Percentiles rank a stretch among this genome's conserved stretches.
Conservation (phyloP, 2,329 filamentous ascomycete genomes). For the Trichoderma atroviride region DNA sequence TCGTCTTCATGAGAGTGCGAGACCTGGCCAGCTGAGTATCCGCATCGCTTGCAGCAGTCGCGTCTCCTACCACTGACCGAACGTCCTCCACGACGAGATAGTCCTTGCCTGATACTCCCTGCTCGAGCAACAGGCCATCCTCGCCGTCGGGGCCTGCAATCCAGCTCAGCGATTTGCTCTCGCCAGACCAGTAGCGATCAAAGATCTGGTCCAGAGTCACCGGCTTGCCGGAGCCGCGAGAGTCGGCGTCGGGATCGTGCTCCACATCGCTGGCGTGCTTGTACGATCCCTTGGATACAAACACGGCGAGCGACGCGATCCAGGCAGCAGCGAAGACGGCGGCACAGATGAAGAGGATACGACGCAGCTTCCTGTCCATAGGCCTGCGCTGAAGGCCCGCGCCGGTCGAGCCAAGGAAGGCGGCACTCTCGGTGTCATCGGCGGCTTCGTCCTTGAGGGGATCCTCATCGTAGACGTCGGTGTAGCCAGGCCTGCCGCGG, state of each 20-base stretch:
- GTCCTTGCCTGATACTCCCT: slow-evolving; percentile 63
- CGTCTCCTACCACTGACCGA: slow-evolving; percentile 47
- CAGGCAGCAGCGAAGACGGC: slow-evolving; percentile 67
- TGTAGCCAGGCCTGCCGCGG: slow-evolving; percentile 35
- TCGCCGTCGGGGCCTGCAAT: slow-evolving; percentile 72
- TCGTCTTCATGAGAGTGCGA: slow-evolving; percentile 74
- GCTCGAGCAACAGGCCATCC: slow-evolving; percentile 84
- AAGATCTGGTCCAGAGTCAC: slow-evolving; percentile 74
- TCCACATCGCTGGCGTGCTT: slow-evolving; percentile 62
- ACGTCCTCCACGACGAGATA: slow-evolving; percentile 90
- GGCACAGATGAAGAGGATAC: slow-evolving; percentile 62
- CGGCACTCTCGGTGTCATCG: slow-evolving; percentile 53
- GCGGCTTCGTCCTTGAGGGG: slow-evolving; percentile 34
- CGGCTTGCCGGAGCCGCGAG: slow-evolving; percentile 67
- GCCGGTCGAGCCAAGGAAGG: slow-evolving; percentile 49
- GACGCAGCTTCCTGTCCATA: slow-evolving; percentile 68
- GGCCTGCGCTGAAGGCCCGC: slow-evolving; percentile 49
- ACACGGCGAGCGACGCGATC: slow-evolving; percentile 68
- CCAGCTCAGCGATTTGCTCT: slow-evolving; percentile 71
- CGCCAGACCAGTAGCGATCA: slow-evolving; percentile 65
- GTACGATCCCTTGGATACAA: slow-evolving; percentile 67
- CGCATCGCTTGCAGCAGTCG: slow-evolving; percentile 35
- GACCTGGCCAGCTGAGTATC: slow-evolving; percentile 48
- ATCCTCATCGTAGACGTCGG: slow-evolving; percentile 43
- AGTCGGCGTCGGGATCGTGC: slow-evolving; percentile 69